Conservation (phyloP, 805 yeast species). For the Kuraishia floccosa region DNA sequence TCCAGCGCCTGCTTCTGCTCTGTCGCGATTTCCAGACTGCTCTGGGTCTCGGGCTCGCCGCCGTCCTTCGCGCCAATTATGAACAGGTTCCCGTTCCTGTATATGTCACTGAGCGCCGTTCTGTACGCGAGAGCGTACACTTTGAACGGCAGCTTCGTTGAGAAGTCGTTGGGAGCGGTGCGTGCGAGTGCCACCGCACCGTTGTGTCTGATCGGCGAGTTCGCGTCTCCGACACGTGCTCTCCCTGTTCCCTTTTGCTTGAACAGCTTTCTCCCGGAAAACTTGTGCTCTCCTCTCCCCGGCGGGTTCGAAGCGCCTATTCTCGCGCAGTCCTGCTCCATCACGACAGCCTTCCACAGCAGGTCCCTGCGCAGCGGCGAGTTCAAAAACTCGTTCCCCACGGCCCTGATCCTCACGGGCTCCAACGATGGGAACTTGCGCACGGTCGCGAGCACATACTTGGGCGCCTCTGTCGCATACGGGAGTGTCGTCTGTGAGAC, state of each 20-base stretch:
- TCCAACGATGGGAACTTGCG: constrained; percentile 86
- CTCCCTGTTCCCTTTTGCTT: constrained; percentile 93
- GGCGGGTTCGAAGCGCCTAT: constrained; percentile 85
- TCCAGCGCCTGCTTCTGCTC: constrained; percentile 16
- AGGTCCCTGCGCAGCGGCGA: constrained; percentile 81
- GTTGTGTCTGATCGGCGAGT: constrained; percentile 83
- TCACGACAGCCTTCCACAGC: constrained; percentile 89
- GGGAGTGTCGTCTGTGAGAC: no score
- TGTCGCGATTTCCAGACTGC: constrained; percentile 14
- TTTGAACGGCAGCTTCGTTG: constrained; percentile 65
- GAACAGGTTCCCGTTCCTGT: constrained; percentile 59
- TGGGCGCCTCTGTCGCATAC: constrained; percentile 43
- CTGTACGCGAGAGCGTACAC: constrained; percentile 68
- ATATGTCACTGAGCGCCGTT: constrained; percentile 74
- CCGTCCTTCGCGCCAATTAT: constrained; percentile 51
- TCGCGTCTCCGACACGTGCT: constrained; percentile 94
- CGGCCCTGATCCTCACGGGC: constrained; percentile 69
- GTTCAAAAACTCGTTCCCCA: constrained; percentile 59
- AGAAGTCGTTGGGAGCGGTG: constrained; percentile 81
- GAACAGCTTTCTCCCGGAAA: constrained; percentile 67
- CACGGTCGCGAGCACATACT: constrained; percentile 64
- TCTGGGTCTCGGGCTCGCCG: constrained; percentile 6
- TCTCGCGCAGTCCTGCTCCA: constrained; percentile 80
- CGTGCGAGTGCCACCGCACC: constrained; percentile 88
- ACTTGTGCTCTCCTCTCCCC: constrained; percentile 79